Evolutionary conservation across 768 basidiomycete species (phyloP).

Genomic region (Ramaria rubella): DNA sequence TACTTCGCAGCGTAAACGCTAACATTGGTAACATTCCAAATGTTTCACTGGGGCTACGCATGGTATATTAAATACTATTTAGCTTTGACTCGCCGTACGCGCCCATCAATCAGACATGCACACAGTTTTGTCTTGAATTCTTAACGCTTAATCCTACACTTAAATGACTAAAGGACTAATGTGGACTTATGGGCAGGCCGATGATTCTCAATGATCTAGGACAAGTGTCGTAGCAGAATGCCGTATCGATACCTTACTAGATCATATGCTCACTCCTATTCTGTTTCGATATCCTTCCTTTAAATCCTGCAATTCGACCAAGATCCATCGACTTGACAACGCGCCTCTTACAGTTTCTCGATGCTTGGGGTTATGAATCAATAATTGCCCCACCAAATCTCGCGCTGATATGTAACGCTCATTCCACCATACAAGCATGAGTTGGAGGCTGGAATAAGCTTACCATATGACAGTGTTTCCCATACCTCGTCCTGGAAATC

Average conservation of each 20-base stretch:
- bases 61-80: no score
- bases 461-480: constrained; percentile 54
- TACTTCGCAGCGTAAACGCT: constrained; percentile 7
- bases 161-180: no score
- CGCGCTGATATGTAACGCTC: constrained; percentile 40
- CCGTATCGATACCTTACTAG: no score
- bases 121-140: no score
- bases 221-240: no score
- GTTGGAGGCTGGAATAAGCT: not conserved
- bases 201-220: no score
- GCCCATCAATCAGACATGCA: no score
- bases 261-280: constrained; percentile 23
- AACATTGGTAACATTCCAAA: no score
- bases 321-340: constrained; percentile 61
- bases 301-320: constrained; percentile 52
- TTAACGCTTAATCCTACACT: no score
- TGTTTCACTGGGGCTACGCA: no score
- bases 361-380: constrained; percentile 47
- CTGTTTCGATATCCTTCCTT: constrained; percentile 54
- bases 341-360: constrained; percentile 62
- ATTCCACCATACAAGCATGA: constrained; percentile 12
- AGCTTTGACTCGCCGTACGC: no score
- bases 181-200: no score
- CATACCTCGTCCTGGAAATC: constrained; percentile 53
- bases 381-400: constrained; percentile 50